Evolutionary conservation across 169 alveolate genomes (phyloP).

Genomic region (Babesia microti): DNA sequence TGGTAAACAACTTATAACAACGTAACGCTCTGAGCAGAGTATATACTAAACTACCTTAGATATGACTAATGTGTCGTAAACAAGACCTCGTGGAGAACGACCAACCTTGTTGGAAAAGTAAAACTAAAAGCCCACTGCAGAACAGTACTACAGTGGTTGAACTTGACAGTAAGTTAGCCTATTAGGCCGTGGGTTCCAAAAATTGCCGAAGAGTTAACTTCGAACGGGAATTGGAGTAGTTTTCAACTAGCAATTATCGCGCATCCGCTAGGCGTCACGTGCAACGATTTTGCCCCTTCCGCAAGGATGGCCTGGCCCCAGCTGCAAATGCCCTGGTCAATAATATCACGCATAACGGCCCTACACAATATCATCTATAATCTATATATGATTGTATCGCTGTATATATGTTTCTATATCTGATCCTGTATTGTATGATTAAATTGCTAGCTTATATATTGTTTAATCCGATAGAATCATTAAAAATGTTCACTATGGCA

Average conservation of each 20-base stretch:
- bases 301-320: constrained; percentile 73
- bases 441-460: too few relatives aligned
- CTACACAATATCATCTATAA: constrained; percentile 1
- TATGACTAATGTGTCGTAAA: too few relatives aligned
- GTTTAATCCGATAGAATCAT: too few relatives aligned
- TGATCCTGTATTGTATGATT: background rate
- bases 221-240: constrained; percentile 95
- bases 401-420: background rate
- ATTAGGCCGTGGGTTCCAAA: constrained; percentile 86
- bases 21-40: too few relatives aligned
- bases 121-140: too few relatives aligned
- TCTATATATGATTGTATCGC: constrained; percentile 1
- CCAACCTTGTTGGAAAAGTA: too few relatives aligned
- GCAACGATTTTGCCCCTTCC: constrained; percentile 98
- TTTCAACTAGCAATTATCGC: constrained; percentile 98
- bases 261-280: constrained; percentile 99
- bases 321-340: background rate
- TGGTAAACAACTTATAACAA: too few relatives aligned
- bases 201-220: constrained; percentile 86
- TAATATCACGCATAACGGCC: constrained; percentile 7
- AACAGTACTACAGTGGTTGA: too few relatives aligned
- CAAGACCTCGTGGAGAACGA: too few relatives aligned
- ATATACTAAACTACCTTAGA: too few relatives aligned
- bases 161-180: too few relatives aligned
- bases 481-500: too few relatives aligned